Base-by-base conservation (phyloP, 345 rosid genomes). In the Gossypium australe region DNA sequence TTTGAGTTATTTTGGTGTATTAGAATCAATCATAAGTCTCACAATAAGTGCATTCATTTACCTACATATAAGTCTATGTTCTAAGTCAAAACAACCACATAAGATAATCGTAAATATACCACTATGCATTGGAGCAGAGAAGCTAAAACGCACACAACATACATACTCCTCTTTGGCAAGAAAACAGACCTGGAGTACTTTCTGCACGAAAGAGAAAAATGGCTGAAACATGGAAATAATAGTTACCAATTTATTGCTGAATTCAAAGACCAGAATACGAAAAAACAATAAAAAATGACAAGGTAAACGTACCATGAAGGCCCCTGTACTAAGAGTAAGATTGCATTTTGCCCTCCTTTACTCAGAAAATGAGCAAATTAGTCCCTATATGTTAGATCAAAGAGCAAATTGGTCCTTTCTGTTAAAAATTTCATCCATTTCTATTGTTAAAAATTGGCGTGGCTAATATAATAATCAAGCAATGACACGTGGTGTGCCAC, bases 61-160 rank as follows among this genome's bases (percentile, higher is more conserved):
- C 20, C 56, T 22, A 67, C 38, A 47, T 1, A 67, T 1, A 67
- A 67, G 71, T 67, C 18, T 24, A 29, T 8, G 43, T 67, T 29
- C 77, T 29, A 63, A 73, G 58, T 48, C 49, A 14, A 73, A 60
- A 60, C 58, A 73, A 61, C 17, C 17, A 60, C 41, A 22, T 1
- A 14, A 67, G 56, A 48, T 24, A 13, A 8, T 24, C 24, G 20
- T 51, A 17, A 27, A 74, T 12, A 29, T 1, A 62, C 76, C 69
- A 63, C 60, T 20, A 29, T 10, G 70, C 77, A 51, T 48, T 13
- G 56, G 11, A 47, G 20, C 71, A 24, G 43, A 67, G 57, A 13
- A 5, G 71, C 41, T 67, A 47, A 67, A 67, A 20, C 2, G 56
- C 9, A 20, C 22, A 24, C 2, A 8, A 8, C 57, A 48, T 3